These are phyloP conservation scores for Rhizopus sp. DNA, from an alignment of 371 early-diverging fungal species.

Conservation along the genomic window DNA sequence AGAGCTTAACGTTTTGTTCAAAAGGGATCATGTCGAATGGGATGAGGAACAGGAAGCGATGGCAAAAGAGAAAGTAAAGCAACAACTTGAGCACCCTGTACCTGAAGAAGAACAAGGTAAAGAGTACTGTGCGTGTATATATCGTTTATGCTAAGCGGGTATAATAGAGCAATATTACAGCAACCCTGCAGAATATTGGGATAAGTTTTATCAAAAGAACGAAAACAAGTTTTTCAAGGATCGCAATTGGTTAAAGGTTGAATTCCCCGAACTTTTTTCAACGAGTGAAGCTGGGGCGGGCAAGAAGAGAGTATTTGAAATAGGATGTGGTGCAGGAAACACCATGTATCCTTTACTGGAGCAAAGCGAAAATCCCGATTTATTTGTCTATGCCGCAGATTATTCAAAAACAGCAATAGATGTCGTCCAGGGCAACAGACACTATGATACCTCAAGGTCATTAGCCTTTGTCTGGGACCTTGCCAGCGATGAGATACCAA, in stretches of 20 bases:
- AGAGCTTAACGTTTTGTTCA: not conserved
- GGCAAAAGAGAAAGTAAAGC: conserved; percentile 41
- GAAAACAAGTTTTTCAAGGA: conserved; percentile 95
- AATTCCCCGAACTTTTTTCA: conserved; percentile 82
- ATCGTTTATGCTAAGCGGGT: not conserved
- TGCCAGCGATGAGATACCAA: conserved; percentile 62
- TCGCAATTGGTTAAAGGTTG: conserved; percentile 90
- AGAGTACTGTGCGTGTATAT: not conserved
- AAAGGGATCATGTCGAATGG: conserved; percentile 85
- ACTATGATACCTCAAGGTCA: conserved; percentile 63
- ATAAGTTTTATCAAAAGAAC: conserved; percentile 90
- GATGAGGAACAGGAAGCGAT: conserved; percentile 70
- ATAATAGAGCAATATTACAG: conserved; percentile 42
- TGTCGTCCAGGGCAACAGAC: conserved; percentile 63
- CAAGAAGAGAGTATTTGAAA: conserved; percentile 65
- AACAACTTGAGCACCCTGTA: conserved; percentile 43
- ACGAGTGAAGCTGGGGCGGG: conserved; percentile 41
- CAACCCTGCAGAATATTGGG: conserved; percentile 53
- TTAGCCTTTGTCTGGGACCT: conserved; percentile 85
- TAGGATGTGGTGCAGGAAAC: conserved; percentile 98
- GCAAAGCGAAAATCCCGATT: conserved; percentile 58
- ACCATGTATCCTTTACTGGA: conserved; percentile 90
- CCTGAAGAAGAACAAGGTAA: conserved; percentile 52
- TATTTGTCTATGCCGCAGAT: conserved; percentile 82
- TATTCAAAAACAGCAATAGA: conserved; percentile 80